Base-by-base conservation (phyloP, 345 rosid species). In the Sisymbrium altissimum region DNA sequence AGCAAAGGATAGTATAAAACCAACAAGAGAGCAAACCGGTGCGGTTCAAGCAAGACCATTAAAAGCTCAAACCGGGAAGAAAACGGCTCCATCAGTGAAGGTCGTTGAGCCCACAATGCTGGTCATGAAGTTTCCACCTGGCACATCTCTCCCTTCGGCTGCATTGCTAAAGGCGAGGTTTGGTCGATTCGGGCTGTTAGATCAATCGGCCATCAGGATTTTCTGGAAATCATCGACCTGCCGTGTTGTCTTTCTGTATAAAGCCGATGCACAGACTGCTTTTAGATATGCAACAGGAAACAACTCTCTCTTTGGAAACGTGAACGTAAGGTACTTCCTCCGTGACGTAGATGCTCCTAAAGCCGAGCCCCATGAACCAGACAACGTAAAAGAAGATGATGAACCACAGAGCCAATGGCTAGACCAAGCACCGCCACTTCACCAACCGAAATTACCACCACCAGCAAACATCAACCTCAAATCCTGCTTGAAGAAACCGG, bases 91-190 rank as follows among this genome's bases (percentile, higher is more conserved):
- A 77, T 55, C 75, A 38, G 62, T 80, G 2, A 88, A 81, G 77
- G 88, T 85, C 13, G 84, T 82, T n/a, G 87, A 90, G 78, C 99
- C 96, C 39, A 96, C 99, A 6, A 90, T 96, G 97, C 88, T 96
- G 81, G 92, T 96, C 72, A 90, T 96, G 95, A 96, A 90, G 78
- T 96, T 96, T 66, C 97, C 98, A 75, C 98, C 90, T 1, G 78
- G 79, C 64, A 84, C 93, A 30, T 85, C 94, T 30, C 98, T 96
- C 68, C 99, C 99, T 18, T 96, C 99, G 30, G 85, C 75, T 25
- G 86, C 98, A 3, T 82, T 89, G 83, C 81, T 96, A 17, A 96
- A 96, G 82, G 99, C 99, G 13, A 92, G 86, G 70, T 87, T 96
- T 68, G 98, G 96, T 65, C 91, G 99, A 13, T 96, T 96, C 15